Conservation (phyloP, 345 rosid genomes). For the Eutrema japonicum region DNA sequence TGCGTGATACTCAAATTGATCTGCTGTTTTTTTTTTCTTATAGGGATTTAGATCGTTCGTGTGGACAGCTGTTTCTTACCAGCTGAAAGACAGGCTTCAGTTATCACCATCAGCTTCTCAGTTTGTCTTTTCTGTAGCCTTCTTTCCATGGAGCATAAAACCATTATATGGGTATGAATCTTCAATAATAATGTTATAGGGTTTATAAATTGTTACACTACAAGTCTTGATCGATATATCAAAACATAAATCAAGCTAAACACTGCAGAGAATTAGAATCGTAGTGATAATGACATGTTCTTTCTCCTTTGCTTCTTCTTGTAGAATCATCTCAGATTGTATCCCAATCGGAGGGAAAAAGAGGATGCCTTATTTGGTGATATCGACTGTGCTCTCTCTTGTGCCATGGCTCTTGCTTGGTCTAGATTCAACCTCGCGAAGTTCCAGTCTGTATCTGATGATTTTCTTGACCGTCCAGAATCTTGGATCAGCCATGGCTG, state of each 20-base stretch:
- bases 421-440: slow-evolving; percentile 55
- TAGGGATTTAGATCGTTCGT: slow-evolving; percentile 98
- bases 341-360: slow-evolving; percentile 85
- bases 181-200: neutral
- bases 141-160: slow-evolving; percentile 97
- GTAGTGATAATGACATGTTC: neutral
- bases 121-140: slow-evolving; percentile 75
- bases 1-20: neutral
- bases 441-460: slow-evolving; percentile 63
- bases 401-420: slow-evolving; percentile 91
- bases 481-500: slow-evolving; percentile 95
- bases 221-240: neutral
- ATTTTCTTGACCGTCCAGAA: slow-evolving; percentile 82
- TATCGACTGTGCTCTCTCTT: slow-evolving; percentile 77
- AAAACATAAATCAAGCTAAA: neutral
- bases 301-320: neutral
- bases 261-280: slow-evolving; percentile 5
- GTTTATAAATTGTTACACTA: neutral
- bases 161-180: slow-evolving; percentile 84
- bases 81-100: slow-evolving; percentile 81
- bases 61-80: slow-evolving; percentile 98
- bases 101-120: slow-evolving; percentile 97
- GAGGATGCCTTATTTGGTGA: slow-evolving; percentile 81
- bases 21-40: neutral
- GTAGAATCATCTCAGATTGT: slow-evolving; percentile 92